These are phyloP conservation scores for Monotropa hypopitys DNA, from an alignment of 179 eudicot genomes.

Conservation along the genomic window DNA sequence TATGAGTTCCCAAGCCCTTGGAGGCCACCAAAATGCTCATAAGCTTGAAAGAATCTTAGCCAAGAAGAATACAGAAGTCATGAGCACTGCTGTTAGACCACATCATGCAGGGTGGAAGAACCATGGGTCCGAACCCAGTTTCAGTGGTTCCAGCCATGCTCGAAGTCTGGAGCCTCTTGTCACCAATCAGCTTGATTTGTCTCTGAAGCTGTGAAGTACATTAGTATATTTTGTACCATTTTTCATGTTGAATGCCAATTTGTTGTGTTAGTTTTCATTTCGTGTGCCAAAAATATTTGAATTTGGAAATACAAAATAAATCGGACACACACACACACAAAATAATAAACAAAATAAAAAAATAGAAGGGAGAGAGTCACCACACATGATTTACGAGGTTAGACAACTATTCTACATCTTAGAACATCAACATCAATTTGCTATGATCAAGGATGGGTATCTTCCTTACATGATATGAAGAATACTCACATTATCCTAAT, in stretches of 20 bases:
- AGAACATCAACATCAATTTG: no score
- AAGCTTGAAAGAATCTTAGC: constrained; percentile 49
- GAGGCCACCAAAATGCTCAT: constrained; percentile 65
- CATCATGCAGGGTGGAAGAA: constrained; percentile 15
- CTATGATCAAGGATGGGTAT: no score
- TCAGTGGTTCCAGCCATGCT: neutral
- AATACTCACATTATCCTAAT: no score
- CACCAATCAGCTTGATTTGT: constrained; percentile 34
- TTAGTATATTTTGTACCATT: neutral
- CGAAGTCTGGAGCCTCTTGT: constrained; percentile 17
- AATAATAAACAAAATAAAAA: no score
- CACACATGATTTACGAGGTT: no score
- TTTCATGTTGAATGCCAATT: neutral
- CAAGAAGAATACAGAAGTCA: constrained; percentile 32
- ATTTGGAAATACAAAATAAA: no score
- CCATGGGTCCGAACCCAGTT: constrained; percentile 8
- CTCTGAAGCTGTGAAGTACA: constrained; percentile 24
- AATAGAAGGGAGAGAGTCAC: no score
- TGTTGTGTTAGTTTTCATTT: neutral
- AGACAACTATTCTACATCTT: no score
- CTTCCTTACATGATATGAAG: no score
- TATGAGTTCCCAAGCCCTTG: constrained; percentile 50
- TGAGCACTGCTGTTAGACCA: constrained; percentile 14
- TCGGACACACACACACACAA: no score
- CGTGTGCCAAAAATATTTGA: neutral